phyloP scores from a whole-genome alignment of 192 early-diverging fungal genomes.

The Coemansia sp. region DNA sequence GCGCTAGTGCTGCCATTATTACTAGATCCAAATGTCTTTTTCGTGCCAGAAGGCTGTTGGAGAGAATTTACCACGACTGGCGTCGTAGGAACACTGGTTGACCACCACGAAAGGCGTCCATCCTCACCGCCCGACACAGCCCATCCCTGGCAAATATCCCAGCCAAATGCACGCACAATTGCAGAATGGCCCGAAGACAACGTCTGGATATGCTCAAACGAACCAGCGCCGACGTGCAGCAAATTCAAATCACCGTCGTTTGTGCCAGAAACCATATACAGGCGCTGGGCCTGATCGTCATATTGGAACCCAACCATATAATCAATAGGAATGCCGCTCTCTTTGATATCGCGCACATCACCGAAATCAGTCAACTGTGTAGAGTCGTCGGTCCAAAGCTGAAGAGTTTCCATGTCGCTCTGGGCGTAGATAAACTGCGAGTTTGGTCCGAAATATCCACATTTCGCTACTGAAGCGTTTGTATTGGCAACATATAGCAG shows the following conservation, averaged over 20 bases:
- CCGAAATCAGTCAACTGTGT: conserved; percentile 69
- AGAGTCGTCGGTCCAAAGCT: conserved; percentile 64
- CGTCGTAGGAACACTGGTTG: conserved; percentile 9
- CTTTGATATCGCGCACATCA: conserved; percentile 67
- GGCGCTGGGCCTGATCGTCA: conserved; percentile 62
- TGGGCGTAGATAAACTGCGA: conserved; percentile 86
- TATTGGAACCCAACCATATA: conserved; percentile 86
- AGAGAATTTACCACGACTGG: not conserved
- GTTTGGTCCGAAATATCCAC: conserved; percentile 89
- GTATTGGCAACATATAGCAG: conserved; percentile 81
- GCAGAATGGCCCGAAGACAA: conserved; percentile 82
- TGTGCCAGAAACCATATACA: conserved; percentile 80
- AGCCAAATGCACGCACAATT: conserved; percentile 77
- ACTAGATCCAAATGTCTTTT: not conserved
- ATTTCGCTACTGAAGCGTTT: conserved; percentile 73
- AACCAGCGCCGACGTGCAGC: conserved; percentile 76
- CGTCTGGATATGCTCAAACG: conserved; percentile 73
- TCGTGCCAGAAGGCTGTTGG: conserved; percentile 1
- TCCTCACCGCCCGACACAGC: conserved; percentile 82
- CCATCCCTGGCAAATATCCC: conserved; percentile 62
- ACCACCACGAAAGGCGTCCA: conserved; percentile 71
- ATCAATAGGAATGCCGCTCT: conserved; percentile 60
- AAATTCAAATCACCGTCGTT: conserved; percentile 71
- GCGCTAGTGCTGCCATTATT: not conserved
- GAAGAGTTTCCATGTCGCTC: conserved; percentile 90